A percentile compares a stretch with the other conserved stretches of the same genome.
Evolutionary conservation across 2,329 filamentous ascomycete species (phyloP).

Genomic region (Phaeomoniella chlamydospora): DNA sequence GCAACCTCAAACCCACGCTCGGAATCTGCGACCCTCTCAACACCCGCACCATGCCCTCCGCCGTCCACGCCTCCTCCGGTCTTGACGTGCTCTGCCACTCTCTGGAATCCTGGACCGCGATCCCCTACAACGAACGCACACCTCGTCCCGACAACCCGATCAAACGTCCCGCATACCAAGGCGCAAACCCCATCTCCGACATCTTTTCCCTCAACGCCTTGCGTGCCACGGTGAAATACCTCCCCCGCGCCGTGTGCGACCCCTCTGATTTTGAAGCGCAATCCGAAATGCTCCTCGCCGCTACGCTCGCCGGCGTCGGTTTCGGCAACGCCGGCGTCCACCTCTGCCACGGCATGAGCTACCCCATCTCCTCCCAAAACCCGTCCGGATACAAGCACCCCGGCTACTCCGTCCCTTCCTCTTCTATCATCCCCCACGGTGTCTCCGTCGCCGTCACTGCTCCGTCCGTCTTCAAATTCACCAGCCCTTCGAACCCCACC

Average conservation of each 20-base stretch:
- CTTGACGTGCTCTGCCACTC: conserved; percentile 92
- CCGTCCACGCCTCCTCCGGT: conserved; percentile 82
- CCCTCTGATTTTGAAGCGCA: conserved; percentile 89
- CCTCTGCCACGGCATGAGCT: conserved; percentile 83
- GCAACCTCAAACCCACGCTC: conserved; percentile 86
- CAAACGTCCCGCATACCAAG: conserved; percentile 84
- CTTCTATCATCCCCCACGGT: conserved; percentile 83
- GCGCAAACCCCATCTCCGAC: conserved; percentile 93
- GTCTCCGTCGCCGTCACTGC: conserved; percentile 90
- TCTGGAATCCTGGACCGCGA: conserved; percentile 94
- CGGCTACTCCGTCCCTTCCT: conserved; percentile 61
- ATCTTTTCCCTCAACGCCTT: conserved; percentile 89
- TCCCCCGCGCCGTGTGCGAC: conserved; percentile 73
- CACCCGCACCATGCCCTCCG: conserved; percentile 87
- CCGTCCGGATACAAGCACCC: conserved; percentile 75
- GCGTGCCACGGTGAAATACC: conserved; percentile 72
- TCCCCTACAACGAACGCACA: conserved; percentile 75
- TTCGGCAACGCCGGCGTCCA: conserved; percentile 98
- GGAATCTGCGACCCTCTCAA: conserved; percentile 81
- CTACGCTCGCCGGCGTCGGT: conserved; percentile 85
- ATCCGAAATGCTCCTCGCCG: conserved; percentile 85
- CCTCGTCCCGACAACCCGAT: conserved; percentile 83
- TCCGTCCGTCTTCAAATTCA: conserved; percentile 89
- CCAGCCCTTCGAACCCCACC: conserved; percentile 78
- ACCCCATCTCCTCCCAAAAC: conserved; percentile 93